Evolutionary conservation across 495 filamentous ascomycete species (phyloP).

Genomic region (Apiosordaria backusii): DNA sequence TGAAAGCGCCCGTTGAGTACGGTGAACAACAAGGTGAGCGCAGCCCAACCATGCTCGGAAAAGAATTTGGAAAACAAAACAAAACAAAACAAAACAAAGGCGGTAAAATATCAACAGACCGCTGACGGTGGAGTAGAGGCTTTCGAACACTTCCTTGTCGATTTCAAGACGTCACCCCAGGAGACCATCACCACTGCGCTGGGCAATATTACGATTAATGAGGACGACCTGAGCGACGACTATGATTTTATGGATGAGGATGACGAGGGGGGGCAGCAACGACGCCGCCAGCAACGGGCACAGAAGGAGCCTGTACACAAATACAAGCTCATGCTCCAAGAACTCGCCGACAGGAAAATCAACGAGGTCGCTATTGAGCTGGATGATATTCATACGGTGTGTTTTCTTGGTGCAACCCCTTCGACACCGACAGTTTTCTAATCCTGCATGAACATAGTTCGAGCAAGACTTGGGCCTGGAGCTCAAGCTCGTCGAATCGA

Average conservation of each 20-base stretch:
- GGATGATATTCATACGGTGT: conserved; percentile 75
- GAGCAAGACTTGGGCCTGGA: conserved; percentile 66
- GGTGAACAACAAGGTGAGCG: conserved; percentile 70
- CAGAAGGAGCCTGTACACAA: conserved; percentile 60
- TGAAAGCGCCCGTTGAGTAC: conserved; percentile 76
- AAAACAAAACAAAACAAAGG: background rate
- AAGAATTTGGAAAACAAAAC: conserved; percentile 4
- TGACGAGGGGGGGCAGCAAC: conserved; percentile 53
- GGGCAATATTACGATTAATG: conserved; percentile 80
- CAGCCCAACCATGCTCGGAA: background rate
- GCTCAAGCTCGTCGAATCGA: conserved; percentile 74
- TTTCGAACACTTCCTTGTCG: conserved; percentile 82
- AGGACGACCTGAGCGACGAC: conserved; percentile 84
- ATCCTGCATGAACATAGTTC: conserved; percentile 50
- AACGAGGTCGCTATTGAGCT: conserved; percentile 80
- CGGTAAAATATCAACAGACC: background rate
- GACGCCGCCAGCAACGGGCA: conserved; percentile 38
- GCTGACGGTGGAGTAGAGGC: conserved; percentile 49
- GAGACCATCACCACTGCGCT: conserved; percentile 73
- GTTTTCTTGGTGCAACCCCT: conserved; percentile 14
- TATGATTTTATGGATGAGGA: conserved; percentile 93
- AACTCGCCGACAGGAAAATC: conserved; percentile 73
- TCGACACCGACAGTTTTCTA: background rate
- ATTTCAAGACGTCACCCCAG: conserved; percentile 80
- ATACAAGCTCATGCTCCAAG: conserved; percentile 87